Base-by-base conservation (phyloP, 192 early-diverging fungal species). In the Linderina pennispora region DNA sequence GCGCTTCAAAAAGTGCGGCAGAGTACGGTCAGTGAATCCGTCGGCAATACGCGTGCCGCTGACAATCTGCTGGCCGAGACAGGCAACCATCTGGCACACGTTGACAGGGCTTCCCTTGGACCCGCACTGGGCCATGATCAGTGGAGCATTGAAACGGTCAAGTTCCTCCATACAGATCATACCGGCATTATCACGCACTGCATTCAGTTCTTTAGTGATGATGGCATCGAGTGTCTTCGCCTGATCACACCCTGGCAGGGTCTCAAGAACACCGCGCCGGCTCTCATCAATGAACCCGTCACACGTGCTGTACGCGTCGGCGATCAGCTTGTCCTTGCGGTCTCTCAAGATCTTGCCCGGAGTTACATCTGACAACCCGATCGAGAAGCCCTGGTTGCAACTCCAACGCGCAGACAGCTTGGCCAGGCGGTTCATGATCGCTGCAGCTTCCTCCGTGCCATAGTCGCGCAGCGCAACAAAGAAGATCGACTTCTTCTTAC, bases 51-150 rank as follows among this genome's bases (percentile, higher is more conserved):
- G 93, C 47, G 74, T 86, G 39, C 91, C 90, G 61, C 85, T 90
- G 64, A 99, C 92, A 84, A 97, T 98, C 61, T 99, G 97, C 74
- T 99, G 97, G 52, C 94, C 97, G 48, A 99, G 95, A 84, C 92
- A 95, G 48, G 95, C 94, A 56, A 98, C 91, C 97, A 99, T 99
- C 62, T 99, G 97, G 20, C 90, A 97, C 52, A 98, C 95, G 77
- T 99, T 99, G 65, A 94, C 82, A 35, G 88, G 80, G 37, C 94
- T 97, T 54, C 97, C 97, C 65, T 99, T 99, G 34, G 97, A 99
- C 26, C 92, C 95, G 68, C 95, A 98, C n/a, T 88, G 78, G 14
- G 91, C 91, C 97, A 99, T 99, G 73, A 95, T 98, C 38, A 92
- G 77, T n/a, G 95, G 95, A 11, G 94, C 89, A 53, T 99, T 99